Base-by-base conservation (phyloP, 2,329 filamentous ascomycete genomes). In the Colletotrichum sp. region DNA sequence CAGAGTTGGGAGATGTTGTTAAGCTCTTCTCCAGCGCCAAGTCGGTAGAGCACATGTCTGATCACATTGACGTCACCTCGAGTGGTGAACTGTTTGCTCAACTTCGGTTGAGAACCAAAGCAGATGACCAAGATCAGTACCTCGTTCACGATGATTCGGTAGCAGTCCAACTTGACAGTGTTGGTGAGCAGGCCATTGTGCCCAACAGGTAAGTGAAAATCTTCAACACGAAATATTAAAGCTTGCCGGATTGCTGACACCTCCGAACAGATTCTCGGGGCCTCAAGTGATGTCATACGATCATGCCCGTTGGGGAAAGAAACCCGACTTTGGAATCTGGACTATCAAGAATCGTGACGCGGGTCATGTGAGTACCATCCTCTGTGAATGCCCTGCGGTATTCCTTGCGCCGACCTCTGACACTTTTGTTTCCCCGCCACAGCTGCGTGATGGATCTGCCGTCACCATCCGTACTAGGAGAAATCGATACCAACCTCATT, bases 241-340 rank as follows among this genome's bases (percentile, higher is more conserved):
- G 13, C 8, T 60, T 19, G 34, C 16, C n/a, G 28, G 34, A 32
- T n/a, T 7, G 4, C 7, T 22, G 9, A 11, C 4, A 11, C 19
- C 5, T 4, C 3, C 19, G 1, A 5, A 5, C 1, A 71, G 67
- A 15, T 74, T 66, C 13, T 67, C 59, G 19, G 72, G 72, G 2
- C 72, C 72, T 4, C n/a, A 34, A 6, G 59, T 70, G 6, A 36
- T 19, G 22, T 22, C 72, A 13, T 71, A 74, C 13, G 28, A 60
- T 9, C 8, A 27, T 19, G 22, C 11, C 9, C 19, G 3, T 66
- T 68, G 72, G 34, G 28, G 3, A 15, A n/a, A 7, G 22, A 52
- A 16, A 8, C 70, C 59, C 3, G n/a, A 52, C 44, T 52, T 32
- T 48, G 72, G 60, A 6, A 60, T 74, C 8, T 74, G 72, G 72